Percentiles rank a stretch among this genome's conserved stretches.
Conservation (phyloP, 1,139 yeast species). For the Kurtzmaniella quercitrusa region DNA sequence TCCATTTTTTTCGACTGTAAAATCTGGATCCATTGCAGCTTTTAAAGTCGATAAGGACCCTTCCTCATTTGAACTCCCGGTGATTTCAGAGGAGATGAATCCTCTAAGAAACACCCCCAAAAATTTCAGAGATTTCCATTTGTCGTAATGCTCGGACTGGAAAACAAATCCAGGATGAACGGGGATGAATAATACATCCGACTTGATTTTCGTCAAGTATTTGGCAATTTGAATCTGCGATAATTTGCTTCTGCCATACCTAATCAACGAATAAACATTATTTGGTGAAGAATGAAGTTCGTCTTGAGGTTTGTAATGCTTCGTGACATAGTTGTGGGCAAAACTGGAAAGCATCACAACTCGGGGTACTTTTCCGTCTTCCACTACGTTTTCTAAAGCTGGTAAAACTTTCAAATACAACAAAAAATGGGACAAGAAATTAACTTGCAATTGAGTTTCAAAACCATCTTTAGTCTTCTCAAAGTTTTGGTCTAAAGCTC, state of each 20-base stretch:
- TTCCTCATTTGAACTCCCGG: slow-evolving; percentile 30
- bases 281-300: slow-evolving; percentile 24
- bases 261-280: slow-evolving; percentile 23
- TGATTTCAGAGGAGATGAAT: slow-evolving; percentile 11
- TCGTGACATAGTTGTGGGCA: slow-evolving; percentile 27
- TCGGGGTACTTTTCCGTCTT: slow-evolving; percentile 23
- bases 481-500: slow-evolving; percentile 38
- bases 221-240: slow-evolving; percentile 30
- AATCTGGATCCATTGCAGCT: slow-evolving; percentile 29
- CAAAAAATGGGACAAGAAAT: slow-evolving; percentile 32
- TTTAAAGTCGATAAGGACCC: slow-evolving; percentile 33
- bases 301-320: slow-evolving; percentile 22
- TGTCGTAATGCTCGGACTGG: slow-evolving; percentile 31
- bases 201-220: slow-evolving; percentile 24
- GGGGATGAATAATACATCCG: slow-evolving; percentile 29
- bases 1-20: slow-evolving; percentile 47
- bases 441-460: slow-evolving; percentile 43
- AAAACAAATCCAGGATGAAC: slow-evolving; percentile 41
- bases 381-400: slow-evolving; percentile 18
- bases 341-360: slow-evolving; percentile 31
- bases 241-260: slow-evolving; percentile 36
- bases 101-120: slow-evolving; percentile 20
- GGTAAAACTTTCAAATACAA: slow-evolving; percentile 31
- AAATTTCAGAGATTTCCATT: slow-evolving; percentile 26
- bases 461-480: slow-evolving; percentile 33